Evolutionary conservation across 2,329 filamentous ascomycete genomes (phyloP).

Genomic region (Trichoderma arundinaceum): DNA sequence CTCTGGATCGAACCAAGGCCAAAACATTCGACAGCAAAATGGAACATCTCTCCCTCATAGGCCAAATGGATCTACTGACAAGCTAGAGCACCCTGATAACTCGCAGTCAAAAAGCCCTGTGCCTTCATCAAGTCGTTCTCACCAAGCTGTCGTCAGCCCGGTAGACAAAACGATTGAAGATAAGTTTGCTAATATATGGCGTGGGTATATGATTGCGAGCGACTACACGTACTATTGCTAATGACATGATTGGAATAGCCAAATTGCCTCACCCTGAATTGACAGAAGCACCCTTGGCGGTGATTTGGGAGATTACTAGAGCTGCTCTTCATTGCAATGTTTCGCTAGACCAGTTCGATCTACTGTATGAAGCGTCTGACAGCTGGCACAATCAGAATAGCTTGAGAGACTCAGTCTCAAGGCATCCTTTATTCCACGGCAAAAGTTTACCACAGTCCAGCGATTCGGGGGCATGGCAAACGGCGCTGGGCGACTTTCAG

Average conservation of each 20-base stretch:
- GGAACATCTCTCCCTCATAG: background rate
- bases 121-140: background rate
- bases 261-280: conserved; percentile 48
- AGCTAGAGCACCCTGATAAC: background rate
- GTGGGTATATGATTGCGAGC: conserved; percentile 40
- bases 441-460: conserved; percentile 57
- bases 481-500: conserved; percentile 48
- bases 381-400: conserved; percentile 52
- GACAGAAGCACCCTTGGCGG: conserved; percentile 52
- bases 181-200: conserved; percentile 48
- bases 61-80: background rate
- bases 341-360: conserved; percentile 44
- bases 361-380: conserved; percentile 45
- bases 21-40: background rate
- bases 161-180: conserved; percentile 33
- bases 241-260: conserved; percentile 38
- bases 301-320: conserved; percentile 60
- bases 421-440: conserved; percentile 49
- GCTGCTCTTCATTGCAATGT: conserved; percentile 54
- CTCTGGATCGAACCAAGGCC: background rate
- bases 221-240: background rate
- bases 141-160: background rate
- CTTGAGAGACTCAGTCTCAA: conserved; percentile 51
- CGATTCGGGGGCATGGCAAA: conserved; percentile 52
- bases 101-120: background rate